Evolutionary conservation across 257 asterid genomes (phyloP).

Genomic region (Verbena officinalis): DNA sequence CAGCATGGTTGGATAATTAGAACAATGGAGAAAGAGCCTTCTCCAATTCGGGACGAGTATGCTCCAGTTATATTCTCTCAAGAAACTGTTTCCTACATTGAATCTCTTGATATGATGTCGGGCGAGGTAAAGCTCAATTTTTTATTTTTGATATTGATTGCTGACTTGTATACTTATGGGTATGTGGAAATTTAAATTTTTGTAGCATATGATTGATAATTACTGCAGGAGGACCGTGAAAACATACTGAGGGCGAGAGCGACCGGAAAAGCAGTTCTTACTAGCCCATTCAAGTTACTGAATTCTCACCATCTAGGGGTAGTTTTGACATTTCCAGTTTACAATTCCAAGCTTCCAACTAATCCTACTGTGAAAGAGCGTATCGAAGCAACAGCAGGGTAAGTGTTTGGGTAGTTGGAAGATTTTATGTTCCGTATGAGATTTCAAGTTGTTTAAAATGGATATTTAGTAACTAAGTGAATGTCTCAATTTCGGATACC

Average conservation of each 20-base stretch:
- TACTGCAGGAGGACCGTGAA: slow-evolving; percentile 86
- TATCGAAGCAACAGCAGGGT: slow-evolving; percentile 84
- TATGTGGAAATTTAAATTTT: slow-evolving; percentile 16
- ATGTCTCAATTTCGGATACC: too few relatives aligned
- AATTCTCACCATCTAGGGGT: slow-evolving; percentile 91
- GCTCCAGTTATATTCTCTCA: slow-evolving; percentile 91
- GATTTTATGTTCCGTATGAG: too few relatives aligned
- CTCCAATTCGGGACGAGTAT: slow-evolving; percentile 83
- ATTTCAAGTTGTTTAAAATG: too few relatives aligned
- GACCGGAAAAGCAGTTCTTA: slow-evolving; percentile 94
- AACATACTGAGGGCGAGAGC: slow-evolving; percentile 87
- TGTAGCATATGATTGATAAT: slow-evolving; percentile 21
- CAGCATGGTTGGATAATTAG: slow-evolving; percentile 83
- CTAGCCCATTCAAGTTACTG: slow-evolving; percentile 83
- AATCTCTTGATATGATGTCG: slow-evolving; percentile 95
- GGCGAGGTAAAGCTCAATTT: slow-evolving; percentile 67
- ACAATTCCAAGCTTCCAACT: slow-evolving; percentile 60
- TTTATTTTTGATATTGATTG: neutral
- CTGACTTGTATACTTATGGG: neutral
- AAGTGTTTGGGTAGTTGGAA: too few relatives aligned
- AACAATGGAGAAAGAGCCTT: slow-evolving; percentile 84
- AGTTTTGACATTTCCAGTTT: slow-evolving; percentile 91
- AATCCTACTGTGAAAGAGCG: slow-evolving; percentile 75
- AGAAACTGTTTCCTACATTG: slow-evolving; percentile 86
- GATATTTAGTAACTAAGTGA: too few relatives aligned